phyloP scores from a whole-genome alignment of 73 alveolate genomes.

The Durusdinium trenchii region DNA sequence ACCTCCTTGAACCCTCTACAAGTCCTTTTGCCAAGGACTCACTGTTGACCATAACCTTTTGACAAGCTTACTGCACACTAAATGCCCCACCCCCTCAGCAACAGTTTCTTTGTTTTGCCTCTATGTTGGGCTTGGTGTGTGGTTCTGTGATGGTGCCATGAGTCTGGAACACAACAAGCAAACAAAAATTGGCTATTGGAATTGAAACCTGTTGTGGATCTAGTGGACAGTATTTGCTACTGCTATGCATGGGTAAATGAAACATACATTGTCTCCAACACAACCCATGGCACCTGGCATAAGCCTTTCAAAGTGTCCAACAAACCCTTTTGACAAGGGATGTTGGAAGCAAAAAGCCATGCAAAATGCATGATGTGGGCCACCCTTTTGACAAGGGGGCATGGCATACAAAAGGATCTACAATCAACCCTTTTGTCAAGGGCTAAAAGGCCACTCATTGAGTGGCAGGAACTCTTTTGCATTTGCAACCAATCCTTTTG shows the following conservation, averaged over 20 bases:
- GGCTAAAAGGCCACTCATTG: background rate
- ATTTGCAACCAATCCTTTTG: slow-evolving; percentile 30
- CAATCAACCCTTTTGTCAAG: slow-evolving; percentile 1
- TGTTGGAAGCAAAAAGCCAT: background rate
- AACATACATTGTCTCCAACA: background rate
- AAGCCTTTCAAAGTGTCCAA: background rate
- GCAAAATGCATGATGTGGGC: background rate
- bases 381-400: slow-evolving; percentile 42
- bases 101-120: background rate
- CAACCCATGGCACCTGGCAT: background rate
- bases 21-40: background rate
- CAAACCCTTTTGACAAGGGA: background rate
- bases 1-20: no score
- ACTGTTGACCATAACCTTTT: background rate
- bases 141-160: background rate
- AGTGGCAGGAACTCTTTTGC: no score
- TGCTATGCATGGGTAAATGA: no score
- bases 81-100: background rate
- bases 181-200: no score
- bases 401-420: background rate
- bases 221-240: no score
- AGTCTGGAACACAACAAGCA: background rate
- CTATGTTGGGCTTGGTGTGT: no score
- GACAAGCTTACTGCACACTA: background rate
- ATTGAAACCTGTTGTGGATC: no score